These are phyloP conservation scores for Monosporozyma unispora DNA, from an alignment of 805 yeast species.

Conservation along the genomic window DNA sequence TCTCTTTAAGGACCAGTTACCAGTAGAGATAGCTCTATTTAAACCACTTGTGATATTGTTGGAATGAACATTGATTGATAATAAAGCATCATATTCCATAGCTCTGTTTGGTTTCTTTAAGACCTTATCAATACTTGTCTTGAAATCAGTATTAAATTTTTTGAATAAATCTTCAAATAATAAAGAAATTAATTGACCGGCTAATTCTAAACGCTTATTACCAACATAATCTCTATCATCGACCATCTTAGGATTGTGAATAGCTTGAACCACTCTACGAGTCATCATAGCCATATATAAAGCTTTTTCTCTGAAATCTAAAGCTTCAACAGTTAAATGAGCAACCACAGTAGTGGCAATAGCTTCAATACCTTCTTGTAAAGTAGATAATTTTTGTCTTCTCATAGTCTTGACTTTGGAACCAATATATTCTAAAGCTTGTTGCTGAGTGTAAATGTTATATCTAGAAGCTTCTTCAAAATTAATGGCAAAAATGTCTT, in stretches of 20 bases:
- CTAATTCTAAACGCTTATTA: slow-evolving; percentile 91
- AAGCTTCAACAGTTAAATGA: slow-evolving; percentile 74
- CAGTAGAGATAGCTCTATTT: slow-evolving; percentile 95
- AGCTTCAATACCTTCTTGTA: slow-evolving; percentile 96
- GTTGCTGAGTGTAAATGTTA: slow-evolving; percentile 83
- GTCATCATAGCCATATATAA: slow-evolving; percentile 94
- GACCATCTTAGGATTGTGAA: slow-evolving; percentile 89
- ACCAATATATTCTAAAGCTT: slow-evolving; percentile 88
- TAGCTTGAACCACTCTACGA: slow-evolving; percentile 89
- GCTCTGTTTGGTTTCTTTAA: slow-evolving; percentile 91
- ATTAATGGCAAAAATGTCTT: slow-evolving; percentile 85
- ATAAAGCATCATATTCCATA: slow-evolving; percentile 86
- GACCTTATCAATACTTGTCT: slow-evolving; percentile 87
- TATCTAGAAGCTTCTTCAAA: slow-evolving; percentile 87
- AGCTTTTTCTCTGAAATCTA: slow-evolving; percentile 91
- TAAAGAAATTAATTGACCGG: slow-evolving; percentile 93
- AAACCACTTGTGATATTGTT: slow-evolving; percentile 89
- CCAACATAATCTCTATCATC: slow-evolving; percentile 99
- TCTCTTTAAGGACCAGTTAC: slow-evolving; percentile 97
- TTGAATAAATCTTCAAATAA: slow-evolving; percentile 95
- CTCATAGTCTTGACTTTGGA: slow-evolving; percentile 85
- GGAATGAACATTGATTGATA: slow-evolving; percentile 84
- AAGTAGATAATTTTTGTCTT: slow-evolving; percentile 69
- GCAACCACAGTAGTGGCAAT: slow-evolving; percentile 94
- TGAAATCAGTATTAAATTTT: slow-evolving; percentile 90